These are phyloP conservation scores for Oryza glumipatula DNA, from an alignment of 176 grass and related monocot genomes.

Conservation along the genomic window DNA sequence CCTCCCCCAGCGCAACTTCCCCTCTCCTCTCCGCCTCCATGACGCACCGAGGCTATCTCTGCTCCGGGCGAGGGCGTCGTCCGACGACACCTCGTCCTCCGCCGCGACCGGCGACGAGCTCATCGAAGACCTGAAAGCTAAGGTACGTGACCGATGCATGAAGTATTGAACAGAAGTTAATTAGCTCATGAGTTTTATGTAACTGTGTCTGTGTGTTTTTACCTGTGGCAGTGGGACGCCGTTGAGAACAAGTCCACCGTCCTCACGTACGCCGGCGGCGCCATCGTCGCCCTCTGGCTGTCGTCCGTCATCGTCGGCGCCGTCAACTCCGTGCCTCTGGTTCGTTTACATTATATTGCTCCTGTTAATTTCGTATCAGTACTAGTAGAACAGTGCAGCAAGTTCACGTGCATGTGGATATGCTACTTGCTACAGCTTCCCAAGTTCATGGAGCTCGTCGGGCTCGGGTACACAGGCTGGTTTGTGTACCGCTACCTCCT, in stretches of 20 bases:
- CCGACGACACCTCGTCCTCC: conserved; percentile 62
- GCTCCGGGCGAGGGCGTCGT: conserved; percentile 56
- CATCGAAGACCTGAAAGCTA: conserved; percentile 69
- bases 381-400: neutral
- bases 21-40: conserved; percentile 36
- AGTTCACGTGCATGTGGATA: neutral
- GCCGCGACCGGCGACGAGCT: conserved; percentile 55
- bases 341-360: conserved; percentile 4
- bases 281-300: conserved; percentile 76
- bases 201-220: neutral
- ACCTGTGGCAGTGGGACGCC: conserved; percentile 69
- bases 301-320: conserved; percentile 78
- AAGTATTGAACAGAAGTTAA: neutral
- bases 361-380: neutral
- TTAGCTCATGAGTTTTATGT: neutral
- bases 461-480: conserved; percentile 90
- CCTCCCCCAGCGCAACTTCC: conserved; percentile 33
- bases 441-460: conserved; percentile 88
- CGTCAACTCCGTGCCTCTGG: conserved; percentile 89
- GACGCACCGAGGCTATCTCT: conserved; percentile 57
- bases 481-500: conserved; percentile 97
- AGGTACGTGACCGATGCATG: conserved; percentile 43
- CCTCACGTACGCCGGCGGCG: conserved; percentile 76
- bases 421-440: conserved; percentile 60
- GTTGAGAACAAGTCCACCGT: conserved; percentile 91